Evolutionary conservation across 495 filamentous ascomycete genomes (phyloP), one percentile per base, ranked within the genome.

Genomic region (Penicillium nucicola): DNA sequence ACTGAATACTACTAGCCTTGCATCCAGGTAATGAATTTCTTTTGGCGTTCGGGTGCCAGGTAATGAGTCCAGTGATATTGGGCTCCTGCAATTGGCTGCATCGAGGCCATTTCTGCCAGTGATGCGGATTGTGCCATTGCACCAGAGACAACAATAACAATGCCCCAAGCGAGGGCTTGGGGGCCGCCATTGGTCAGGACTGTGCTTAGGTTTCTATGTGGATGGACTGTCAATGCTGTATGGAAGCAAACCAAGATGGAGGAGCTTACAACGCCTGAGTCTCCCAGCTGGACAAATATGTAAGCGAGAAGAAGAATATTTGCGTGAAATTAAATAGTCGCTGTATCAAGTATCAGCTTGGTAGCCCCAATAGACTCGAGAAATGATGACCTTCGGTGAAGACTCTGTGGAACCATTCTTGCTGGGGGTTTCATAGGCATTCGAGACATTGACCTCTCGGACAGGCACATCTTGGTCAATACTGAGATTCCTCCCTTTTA

Each of bases 51-150:
- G 5, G 55, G 48, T n/a, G 58, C 46, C 14, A 56, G 36, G 50
- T 74, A 66, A 34, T 63, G 68, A 3, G 71, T 68, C 76, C 73
- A 77, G 33, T 68, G 65, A 41, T 60, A 70, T 33, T 70, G 65
- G 7, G 62, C 65, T 22, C 67, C 61, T 4, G 55, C 53, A 31
- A 62, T 61, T 22, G 62, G 60, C 32, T 45, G 57, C 51, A 64
- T 64, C 4, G 66, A 64, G 1, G 64, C 66, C 61, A 69, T 64
- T 35, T 68, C 66, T 4, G 65, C 65, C 20, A 70, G 35, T 8
- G 61, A 66, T 28, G 62, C 58, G 2, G 54, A 56, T 34, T 50
- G 49, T 8, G 63, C 57, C 33, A 64, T 45, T 15, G 51, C 55
- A 1, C 61, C 63, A 25, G 25, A 45, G 1, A 53, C 50, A 23